These are phyloP conservation scores for Calendula officinalis DNA, from an alignment of 129 eudicot species.

Conservation along the genomic window DNA sequence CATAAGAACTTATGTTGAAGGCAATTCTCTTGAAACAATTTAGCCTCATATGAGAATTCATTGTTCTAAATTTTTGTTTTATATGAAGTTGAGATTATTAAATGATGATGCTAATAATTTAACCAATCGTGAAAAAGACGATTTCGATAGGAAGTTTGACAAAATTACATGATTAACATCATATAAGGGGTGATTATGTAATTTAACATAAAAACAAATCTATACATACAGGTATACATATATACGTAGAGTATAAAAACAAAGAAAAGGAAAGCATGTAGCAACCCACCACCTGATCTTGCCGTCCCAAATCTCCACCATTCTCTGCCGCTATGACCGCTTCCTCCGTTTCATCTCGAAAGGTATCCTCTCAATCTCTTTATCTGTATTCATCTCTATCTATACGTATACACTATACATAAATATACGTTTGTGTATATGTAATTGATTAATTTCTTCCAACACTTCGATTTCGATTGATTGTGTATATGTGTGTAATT, in stretches of 20 bases:
- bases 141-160: too few species aligned
- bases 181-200: too few species aligned
- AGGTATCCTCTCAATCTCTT: constrained; percentile 44
- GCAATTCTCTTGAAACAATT: too few species aligned
- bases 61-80: too few species aligned
- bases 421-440: neutral
- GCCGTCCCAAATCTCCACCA: neutral
- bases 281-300: constrained; percentile 8
- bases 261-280: constrained; percentile 21
- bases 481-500: neutral
- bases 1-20: too few species aligned
- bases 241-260: neutral
- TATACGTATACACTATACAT: neutral
- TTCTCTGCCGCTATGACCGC: constrained; percentile 53
- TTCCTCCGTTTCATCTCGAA: constrained; percentile 85
- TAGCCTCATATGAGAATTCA: too few species aligned
- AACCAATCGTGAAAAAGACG: too few species aligned
- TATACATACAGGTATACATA: too few species aligned
- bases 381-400: constrained; percentile 9
- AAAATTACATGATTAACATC: too few species aligned
- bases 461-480: constrained; percentile 19
- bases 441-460: neutral
- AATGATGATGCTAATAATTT: too few species aligned
- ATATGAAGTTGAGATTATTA: too few species aligned
- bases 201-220: too few species aligned